These are phyloP conservation scores for Trametes sanguinea DNA, from an alignment of 768 basidiomycete species.

Conservation along the genomic window DNA sequence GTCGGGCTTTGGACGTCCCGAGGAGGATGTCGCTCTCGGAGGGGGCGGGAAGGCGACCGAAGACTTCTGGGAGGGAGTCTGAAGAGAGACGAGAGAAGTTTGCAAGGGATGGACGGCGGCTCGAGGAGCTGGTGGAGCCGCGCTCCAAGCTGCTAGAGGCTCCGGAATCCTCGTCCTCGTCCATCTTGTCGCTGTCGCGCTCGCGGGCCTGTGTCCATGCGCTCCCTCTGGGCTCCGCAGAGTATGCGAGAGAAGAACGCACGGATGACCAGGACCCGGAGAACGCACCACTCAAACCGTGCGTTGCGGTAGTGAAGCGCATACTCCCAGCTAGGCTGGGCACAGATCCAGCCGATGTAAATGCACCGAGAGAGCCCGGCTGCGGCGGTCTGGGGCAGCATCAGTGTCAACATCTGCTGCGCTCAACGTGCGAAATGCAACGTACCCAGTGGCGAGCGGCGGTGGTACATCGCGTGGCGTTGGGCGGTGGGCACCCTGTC, in stretches of 20 bases:
- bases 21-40: constrained; percentile 16
- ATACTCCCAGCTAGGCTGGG: constrained; percentile 4
- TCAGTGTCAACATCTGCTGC: no score
- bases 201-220: constrained; percentile 3
- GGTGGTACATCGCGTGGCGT: no score
- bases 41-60: neutral
- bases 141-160: neutral
- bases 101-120: neutral
- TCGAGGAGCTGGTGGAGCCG: neutral
- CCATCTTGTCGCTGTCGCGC: neutral
- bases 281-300: constrained; percentile 2
- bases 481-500: neutral
- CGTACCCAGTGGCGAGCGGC: neutral
- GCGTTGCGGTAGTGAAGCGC: constrained; percentile 8
- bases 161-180: neutral
- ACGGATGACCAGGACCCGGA: constrained; percentile 3
- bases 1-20: neutral
- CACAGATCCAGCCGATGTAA: neutral
- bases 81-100: neutral
- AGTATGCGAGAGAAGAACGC: neutral
- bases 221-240: neutral
- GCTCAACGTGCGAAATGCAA: neutral
- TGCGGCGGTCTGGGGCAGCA: no score
- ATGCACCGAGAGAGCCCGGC: neutral
- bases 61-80: neutral